Conservation (phyloP, 2,329 filamentous ascomycete genomes). For the Fusarium transvaalense region DNA sequence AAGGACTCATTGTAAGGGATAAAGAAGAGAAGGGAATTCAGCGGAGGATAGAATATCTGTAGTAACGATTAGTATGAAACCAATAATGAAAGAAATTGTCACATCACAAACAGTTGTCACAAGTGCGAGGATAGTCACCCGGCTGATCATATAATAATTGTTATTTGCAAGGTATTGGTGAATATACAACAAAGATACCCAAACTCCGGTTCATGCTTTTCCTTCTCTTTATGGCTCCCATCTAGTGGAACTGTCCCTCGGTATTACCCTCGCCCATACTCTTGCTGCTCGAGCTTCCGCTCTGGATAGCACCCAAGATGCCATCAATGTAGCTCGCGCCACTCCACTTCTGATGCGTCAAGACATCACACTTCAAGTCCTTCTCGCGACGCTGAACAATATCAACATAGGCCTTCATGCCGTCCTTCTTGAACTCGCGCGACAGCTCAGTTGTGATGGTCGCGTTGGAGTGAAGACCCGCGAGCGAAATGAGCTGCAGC, state of each 20-base stretch:
- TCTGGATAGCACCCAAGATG: conserved; percentile 89
- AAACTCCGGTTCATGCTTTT: conserved; percentile 49
- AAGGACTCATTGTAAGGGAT: conserved; percentile 57
- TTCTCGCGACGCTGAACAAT: conserved; percentile 91
- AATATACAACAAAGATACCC: conserved; percentile 32
- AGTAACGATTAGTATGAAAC: conserved; percentile 39
- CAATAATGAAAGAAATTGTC: conserved; percentile 31
- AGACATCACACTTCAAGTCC: conserved; percentile 89
- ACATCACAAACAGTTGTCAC: conserved; percentile 19
- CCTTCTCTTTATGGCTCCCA: conserved; percentile 18
- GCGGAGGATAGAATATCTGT: conserved; percentile 7
- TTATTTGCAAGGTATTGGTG: conserved; percentile 36
- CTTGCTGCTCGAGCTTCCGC: conserved; percentile 87
- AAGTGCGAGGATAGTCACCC: conserved; percentile 13
- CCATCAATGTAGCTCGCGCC: conserved; percentile 82
- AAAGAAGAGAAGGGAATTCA: neutral
- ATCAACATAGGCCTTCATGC: conserved; percentile 98
- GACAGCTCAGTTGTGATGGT: conserved; percentile 80
- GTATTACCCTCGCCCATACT: conserved; percentile 97
- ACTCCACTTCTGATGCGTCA: conserved; percentile 93
- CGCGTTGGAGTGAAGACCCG: conserved; percentile 75
- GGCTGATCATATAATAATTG: conserved; percentile 16
- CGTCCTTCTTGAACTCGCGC: conserved; percentile 84
- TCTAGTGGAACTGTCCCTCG: conserved; percentile 73
- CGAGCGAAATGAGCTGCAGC: conserved; percentile 75